A percentile compares a stretch with the other conserved stretches of the same genome.
These are phyloP conservation scores for Pugionium dolabratum DNA, from an alignment of 345 rosid species.

Conservation along the genomic window DNA sequence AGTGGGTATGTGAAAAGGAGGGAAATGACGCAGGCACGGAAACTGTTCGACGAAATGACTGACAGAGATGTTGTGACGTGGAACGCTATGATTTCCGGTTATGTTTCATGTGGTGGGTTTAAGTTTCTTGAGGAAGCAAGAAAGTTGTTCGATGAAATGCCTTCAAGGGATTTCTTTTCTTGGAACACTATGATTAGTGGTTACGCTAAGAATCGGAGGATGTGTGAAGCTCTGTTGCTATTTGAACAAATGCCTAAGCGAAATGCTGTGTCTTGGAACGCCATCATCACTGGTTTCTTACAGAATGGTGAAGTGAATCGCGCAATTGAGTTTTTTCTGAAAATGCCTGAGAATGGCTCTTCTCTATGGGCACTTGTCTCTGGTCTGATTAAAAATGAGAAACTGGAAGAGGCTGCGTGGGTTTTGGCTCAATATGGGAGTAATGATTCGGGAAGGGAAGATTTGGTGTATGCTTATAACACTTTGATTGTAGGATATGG, in stretches of 20 bases:
- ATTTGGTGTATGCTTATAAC: constrained; percentile 61
- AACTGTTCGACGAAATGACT: constrained; percentile 65
- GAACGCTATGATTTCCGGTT: constrained; percentile 70
- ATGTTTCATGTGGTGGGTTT: constrained; percentile 50
- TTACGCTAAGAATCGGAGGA: constrained; percentile 59
- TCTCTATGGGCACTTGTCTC: constrained; percentile 61
- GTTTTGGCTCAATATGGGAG: constrained; percentile 44
- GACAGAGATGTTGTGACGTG: constrained; percentile 58
- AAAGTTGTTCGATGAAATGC: constrained; percentile 41
- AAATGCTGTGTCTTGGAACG: constrained; percentile 52
- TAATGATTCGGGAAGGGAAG: constrained; percentile 35
- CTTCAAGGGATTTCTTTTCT: constrained; percentile 41
- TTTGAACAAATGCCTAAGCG: constrained; percentile 59
- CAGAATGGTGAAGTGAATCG: constrained; percentile 50
- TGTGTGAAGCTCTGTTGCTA: constrained; percentile 53
- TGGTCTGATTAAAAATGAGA: constrained; percentile 61
- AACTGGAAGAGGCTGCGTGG: constrained; percentile 58
- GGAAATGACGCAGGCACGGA: constrained; percentile 51
- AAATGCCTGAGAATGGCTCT: constrained; percentile 56
- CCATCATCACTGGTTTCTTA: constrained; percentile 64
- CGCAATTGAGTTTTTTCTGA: constrained; percentile 52
- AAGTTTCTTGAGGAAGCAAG: constrained; percentile 44
- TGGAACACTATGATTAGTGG: constrained; percentile 87
- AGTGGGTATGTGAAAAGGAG: constrained; percentile 54
- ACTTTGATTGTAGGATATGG: constrained; percentile 81